Evolutionary conservation across 441 rosid genomes (phyloP).

Genomic region (Jatropha multifida): DNA sequence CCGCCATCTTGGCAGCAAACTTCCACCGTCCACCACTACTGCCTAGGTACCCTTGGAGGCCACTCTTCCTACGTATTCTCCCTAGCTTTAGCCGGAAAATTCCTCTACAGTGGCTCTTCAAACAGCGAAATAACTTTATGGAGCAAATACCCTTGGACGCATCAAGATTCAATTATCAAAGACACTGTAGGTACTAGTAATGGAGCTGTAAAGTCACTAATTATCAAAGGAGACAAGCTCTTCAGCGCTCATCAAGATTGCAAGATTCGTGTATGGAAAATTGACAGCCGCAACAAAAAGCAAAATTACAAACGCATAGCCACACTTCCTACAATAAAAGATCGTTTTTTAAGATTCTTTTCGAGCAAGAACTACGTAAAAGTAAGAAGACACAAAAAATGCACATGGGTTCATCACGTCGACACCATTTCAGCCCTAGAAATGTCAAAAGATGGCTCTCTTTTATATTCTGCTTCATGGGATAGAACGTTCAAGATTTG

Average conservation of each 20-base stretch:
- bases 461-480: constrained; percentile 78
- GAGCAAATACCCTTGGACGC: constrained; percentile 30
- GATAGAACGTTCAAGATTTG: constrained; percentile 73
- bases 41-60: constrained; percentile 47
- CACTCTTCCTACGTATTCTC: constrained; percentile 54
- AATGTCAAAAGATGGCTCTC: constrained; percentile 41
- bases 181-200: constrained; percentile 27
- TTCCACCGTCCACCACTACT: constrained; percentile 25
- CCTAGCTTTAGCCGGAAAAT: constrained; percentile 41
- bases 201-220: constrained; percentile 58
- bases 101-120: constrained; percentile 54
- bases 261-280: constrained; percentile 70
- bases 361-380: constrained; percentile 52
- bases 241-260: constrained; percentile 74
- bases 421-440: constrained; percentile 69
- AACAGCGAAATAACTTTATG: constrained; percentile 51
- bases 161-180: constrained; percentile 2
- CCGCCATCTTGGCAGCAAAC: constrained; percentile 14
- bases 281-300: not conserved
- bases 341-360: constrained; percentile 45
- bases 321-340: constrained; percentile 61
- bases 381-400: constrained; percentile 63
- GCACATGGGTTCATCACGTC: constrained; percentile 77
- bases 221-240: constrained; percentile 45
- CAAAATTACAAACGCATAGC: constrained; percentile 44